phyloP scores from a whole-genome alignment of 148 eudicot species.

The Oxyria digyna region DNA sequence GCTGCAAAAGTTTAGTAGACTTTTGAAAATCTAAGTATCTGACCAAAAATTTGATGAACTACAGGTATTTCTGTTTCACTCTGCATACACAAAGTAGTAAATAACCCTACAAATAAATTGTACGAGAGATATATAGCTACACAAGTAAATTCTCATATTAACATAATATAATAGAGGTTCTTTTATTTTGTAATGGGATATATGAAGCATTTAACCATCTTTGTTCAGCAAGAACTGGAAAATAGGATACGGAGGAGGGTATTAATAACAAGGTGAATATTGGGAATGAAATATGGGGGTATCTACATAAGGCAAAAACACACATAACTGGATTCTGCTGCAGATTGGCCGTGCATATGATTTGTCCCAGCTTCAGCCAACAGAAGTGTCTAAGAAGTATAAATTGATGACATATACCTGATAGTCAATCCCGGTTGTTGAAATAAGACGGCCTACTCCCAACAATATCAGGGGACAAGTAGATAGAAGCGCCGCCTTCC shows the following conservation, averaged over 20 bases:
- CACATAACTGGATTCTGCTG: not conserved
- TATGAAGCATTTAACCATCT: not conserved
- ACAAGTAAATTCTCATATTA: not conserved
- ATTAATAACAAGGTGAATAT: not conserved
- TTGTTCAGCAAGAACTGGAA: not conserved
- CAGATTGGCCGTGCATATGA: not conserved
- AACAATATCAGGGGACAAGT: slow-evolving; percentile 63
- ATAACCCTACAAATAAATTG: not conserved
- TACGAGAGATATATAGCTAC: not conserved
- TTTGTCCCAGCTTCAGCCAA: not conserved
- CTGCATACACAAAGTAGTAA: not conserved
- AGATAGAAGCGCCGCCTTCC: slow-evolving; percentile 45
- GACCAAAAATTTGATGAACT: not conserved
- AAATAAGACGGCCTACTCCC: slow-evolving; percentile 68
- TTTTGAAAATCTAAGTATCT: not conserved
- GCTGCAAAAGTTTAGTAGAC: not conserved
- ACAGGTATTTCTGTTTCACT: not conserved
- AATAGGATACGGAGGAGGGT: not conserved
- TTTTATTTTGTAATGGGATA: not conserved
- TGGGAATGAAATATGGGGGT: not conserved
- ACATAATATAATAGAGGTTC: not conserved
- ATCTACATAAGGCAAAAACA: not conserved
- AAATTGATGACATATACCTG: slow-evolving; percentile 34
- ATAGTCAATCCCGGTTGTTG: slow-evolving; percentile 76
- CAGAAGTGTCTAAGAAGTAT: not conserved